A percentile compares a stretch with the other conserved stretches of the same genome.
Evolutionary conservation across 2,329 filamentous ascomycete genomes (phyloP).

Genomic region (Ceratocystis albifundus): DNA sequence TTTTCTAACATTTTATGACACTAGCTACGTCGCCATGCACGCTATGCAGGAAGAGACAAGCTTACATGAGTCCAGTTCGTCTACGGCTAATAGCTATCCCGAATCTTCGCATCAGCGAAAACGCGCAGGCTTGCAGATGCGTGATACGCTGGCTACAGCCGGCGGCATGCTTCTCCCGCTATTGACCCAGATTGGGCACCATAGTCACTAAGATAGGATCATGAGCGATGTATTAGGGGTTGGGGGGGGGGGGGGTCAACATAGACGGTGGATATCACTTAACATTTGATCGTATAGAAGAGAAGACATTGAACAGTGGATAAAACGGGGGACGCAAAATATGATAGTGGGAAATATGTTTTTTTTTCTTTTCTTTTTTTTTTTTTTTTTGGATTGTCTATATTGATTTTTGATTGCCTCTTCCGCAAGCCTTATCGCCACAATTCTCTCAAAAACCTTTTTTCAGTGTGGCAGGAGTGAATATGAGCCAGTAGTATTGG

Average conservation of each 20-base stretch:
- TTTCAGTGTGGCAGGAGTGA: too few species aligned
- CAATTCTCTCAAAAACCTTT: too few species aligned
- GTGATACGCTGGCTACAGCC: constrained; percentile 59
- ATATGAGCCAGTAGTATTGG: too few species aligned
- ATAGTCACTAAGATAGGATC: constrained; percentile 45
- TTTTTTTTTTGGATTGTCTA: too few species aligned
- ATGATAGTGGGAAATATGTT: too few species aligned
- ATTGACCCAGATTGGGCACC: constrained; percentile 66
- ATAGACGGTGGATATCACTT: background rate
- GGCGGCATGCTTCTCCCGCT: constrained; percentile 68
- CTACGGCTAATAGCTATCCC: constrained; percentile 38
- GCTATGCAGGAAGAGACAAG: constrained; percentile 74
- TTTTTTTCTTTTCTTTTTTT: too few species aligned
- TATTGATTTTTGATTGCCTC: too few species aligned
- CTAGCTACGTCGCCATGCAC: constrained; percentile 93
- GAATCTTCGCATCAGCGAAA: constrained; percentile 42
- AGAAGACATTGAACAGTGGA: too few species aligned
- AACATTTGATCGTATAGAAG: too few species aligned
- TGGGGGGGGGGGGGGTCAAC: background rate
- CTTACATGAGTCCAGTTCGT: constrained; percentile 42
- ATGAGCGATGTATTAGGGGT: background rate
- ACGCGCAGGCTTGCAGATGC: constrained; percentile 47
- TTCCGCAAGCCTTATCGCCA: too few species aligned
- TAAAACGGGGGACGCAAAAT: too few species aligned
- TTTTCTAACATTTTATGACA: background rate